Base-by-base conservation (phyloP, 441 rosid genomes). In the Mallotus repandus region DNA sequence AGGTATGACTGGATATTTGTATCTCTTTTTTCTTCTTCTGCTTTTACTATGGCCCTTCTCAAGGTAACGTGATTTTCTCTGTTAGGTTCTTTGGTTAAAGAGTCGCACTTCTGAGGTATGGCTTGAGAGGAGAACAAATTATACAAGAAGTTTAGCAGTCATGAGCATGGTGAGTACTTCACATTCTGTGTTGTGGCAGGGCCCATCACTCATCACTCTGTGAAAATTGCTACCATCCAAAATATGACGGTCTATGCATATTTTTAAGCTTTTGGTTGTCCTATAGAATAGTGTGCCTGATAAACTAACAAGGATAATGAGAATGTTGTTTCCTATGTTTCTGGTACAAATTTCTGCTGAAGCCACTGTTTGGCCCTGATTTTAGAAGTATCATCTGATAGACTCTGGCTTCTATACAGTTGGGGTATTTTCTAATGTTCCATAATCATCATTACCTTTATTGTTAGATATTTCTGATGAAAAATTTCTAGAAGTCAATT, bases 41-140 rank as follows among this genome's bases (percentile, higher is more conserved):
- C 38, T 59, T 78, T 57, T 69, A 32, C 63, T 60, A 9, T 25
- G 9, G 62, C 53, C 70, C 57, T 68, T 76, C 71, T 81, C 25
- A 70, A 59, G 53, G 59, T 66, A 62, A 15, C 67, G 62, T 10
- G 69, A 69, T 78, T 70, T 66, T 80, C 68, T 77, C 77, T 79
- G 70, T 60, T 82, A 96, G 99, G 98, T 96, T 80, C 98, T 96
- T 75, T 96, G 99, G 98, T 84, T 96, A 76, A 96, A 96, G 86
- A 96, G 99, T 84, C 96, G 97, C 70, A 92, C 98, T 50, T 94
- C 99, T 73, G 99, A 94, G 85, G 92, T 91, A 46, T 96, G 99
- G 99, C 89, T 96, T 53, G 99, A 96, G 82, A 92, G 98, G 82
- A 88, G 98, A 85, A 92, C 99, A 70, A 96, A 94, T 82, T 96